phyloP scores from a whole-genome alignment of 345 rosid species.

The Pelargonium nanum region DNA sequence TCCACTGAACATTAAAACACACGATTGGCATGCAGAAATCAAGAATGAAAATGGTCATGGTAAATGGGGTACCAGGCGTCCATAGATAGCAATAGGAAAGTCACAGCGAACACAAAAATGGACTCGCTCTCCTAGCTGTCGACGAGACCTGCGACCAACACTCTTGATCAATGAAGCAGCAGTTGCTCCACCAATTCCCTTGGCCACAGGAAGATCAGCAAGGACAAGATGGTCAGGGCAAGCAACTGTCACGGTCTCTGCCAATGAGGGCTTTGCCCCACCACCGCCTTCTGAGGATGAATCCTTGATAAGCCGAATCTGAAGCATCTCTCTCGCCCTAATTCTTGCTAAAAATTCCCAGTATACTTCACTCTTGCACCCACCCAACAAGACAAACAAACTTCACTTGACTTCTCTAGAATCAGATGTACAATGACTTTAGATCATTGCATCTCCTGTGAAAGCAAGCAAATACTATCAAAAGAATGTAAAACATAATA shows the following conservation, averaged over 20 bases:
- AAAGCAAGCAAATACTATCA: no score
- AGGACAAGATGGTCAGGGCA: slow-evolving; percentile 96
- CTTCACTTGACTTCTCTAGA: not conserved
- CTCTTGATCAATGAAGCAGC: slow-evolving; percentile 50
- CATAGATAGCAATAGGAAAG: slow-evolving; percentile 88
- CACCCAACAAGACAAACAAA: not conserved
- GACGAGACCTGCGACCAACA: slow-evolving; percentile 80
- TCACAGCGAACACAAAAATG: slow-evolving; percentile 97
- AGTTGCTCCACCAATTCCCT: slow-evolving; percentile 78
- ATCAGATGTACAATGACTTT: not conserved
- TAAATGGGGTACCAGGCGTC: slow-evolving; percentile 51
- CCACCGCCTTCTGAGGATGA: slow-evolving; percentile 47
- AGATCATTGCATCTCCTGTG: not conserved
- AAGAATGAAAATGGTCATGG: slow-evolving; percentile 1
- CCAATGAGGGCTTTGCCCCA: slow-evolving; percentile 41
- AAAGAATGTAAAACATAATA: no score
- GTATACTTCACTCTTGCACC: not conserved
- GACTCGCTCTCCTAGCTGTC: slow-evolving; percentile 90
- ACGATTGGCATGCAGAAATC: not conserved
- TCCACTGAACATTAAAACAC: no score
- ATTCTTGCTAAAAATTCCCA: not conserved
- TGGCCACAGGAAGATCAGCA: slow-evolving; percentile 96
- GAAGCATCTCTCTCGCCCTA: slow-evolving; percentile 42
- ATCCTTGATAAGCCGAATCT: slow-evolving; percentile 61
- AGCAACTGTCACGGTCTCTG: slow-evolving; percentile 79